phyloP scores from a whole-genome alignment of 768 basidiomycete species.

The Tylopilus rubrobrunneus region DNA sequence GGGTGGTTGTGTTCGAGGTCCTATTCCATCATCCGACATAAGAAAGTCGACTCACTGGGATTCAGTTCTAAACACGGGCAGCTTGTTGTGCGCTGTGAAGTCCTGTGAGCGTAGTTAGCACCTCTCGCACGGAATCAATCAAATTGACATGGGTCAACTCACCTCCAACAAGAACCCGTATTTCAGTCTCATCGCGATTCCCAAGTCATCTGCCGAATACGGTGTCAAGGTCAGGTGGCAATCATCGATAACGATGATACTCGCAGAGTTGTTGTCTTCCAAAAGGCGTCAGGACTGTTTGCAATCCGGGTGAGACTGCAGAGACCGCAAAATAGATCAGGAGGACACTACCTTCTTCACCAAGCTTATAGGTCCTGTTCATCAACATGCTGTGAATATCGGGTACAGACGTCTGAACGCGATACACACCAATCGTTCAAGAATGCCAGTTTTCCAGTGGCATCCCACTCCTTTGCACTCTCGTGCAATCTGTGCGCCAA shows the following conservation, averaged over 20 bases:
- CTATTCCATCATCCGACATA: not conserved
- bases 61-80: slow-evolving; percentile 80
- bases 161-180: slow-evolving; percentile 76
- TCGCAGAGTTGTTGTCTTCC: slow-evolving; percentile 81
- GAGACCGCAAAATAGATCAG: not conserved
- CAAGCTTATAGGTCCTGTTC: slow-evolving; percentile 82
- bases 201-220: slow-evolving; percentile 48
- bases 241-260: slow-evolving; percentile 19
- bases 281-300: slow-evolving; percentile 81
- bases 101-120: slow-evolving; percentile 36
- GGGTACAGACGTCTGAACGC: slow-evolving; percentile 7
- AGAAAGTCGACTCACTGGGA: slow-evolving; percentile 48
- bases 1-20: not conserved
- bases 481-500: slow-evolving; percentile 55
- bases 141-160: slow-evolving; percentile 6
- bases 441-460: slow-evolving; percentile 63
- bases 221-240: not conserved
- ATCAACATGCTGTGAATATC: not conserved
- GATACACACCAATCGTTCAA: slow-evolving; percentile 69
- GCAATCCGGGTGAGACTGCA: not conserved
- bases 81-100: slow-evolving; percentile 53
- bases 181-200: slow-evolving; percentile 68
- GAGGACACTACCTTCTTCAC: slow-evolving; percentile 62
- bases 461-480: slow-evolving; percentile 56
- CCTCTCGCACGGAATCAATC: not conserved